Percentiles rank a stretch among this genome's conserved stretches.
phyloP scores from a whole-genome alignment of 805 yeast species.

The Huiozyma sinensis region DNA sequence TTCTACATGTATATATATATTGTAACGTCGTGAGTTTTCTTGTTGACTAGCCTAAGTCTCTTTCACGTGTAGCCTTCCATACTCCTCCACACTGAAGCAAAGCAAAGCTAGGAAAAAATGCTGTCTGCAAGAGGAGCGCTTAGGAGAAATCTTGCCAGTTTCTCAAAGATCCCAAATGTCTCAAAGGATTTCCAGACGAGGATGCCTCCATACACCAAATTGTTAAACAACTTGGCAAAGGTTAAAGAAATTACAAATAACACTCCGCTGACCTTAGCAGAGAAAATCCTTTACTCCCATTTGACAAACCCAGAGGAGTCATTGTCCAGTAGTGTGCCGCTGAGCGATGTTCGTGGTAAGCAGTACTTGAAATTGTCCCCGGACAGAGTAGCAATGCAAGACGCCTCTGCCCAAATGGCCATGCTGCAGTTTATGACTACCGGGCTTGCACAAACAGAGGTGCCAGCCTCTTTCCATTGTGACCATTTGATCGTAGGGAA shows the following conservation, averaged over 20 bases:
- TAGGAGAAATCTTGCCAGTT: conserved; percentile 21
- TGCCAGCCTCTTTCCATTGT: conserved; percentile 95
- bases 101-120: conserved; percentile 6
- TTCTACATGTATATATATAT: too few relatives aligned
- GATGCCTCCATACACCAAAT: conserved; percentile 80
- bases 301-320: conserved; percentile 78
- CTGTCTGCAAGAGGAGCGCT: conserved; percentile 13
- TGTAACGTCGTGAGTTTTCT: too few relatives aligned
- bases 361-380: conserved; percentile 89
- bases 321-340: conserved; percentile 39
- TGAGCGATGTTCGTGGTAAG: conserved; percentile 63
- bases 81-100: neutral
- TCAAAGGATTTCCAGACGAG: conserved; percentile 57
- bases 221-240: conserved; percentile 48
- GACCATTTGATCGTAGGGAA: conserved; percentile 97
- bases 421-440: conserved; percentile 96
- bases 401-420: conserved; percentile 99
- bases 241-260: conserved; percentile 59
- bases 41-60: too few relatives aligned
- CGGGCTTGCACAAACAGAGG: conserved; percentile 75
- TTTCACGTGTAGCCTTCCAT: too few relatives aligned
- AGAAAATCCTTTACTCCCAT: conserved; percentile 89
- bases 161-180: conserved; percentile 25
- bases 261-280: conserved; percentile 83
- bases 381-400: conserved; percentile 98